Conservation (phyloP, 352 stramenopile genomes). For the Pythium sp. region DNA sequence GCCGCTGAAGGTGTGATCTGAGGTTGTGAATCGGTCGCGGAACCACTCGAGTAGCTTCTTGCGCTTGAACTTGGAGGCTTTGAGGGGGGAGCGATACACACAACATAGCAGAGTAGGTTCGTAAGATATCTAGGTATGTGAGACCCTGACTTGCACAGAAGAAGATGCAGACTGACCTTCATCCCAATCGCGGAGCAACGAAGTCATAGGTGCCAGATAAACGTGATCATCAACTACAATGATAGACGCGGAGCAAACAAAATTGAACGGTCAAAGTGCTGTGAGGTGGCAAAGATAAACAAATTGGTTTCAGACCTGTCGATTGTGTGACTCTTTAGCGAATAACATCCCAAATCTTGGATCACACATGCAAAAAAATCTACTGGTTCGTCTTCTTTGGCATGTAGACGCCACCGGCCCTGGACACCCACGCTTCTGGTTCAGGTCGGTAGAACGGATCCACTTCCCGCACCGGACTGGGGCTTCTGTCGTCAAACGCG, state of each 20-base stretch:
- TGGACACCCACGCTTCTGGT: slow-evolving; percentile 68
- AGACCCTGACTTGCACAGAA: background rate
- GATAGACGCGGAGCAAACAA: background rate
- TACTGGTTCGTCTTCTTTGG: slow-evolving; percentile 29
- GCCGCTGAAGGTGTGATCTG: background rate
- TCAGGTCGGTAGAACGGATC: slow-evolving; percentile 71
- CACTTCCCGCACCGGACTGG: slow-evolving; percentile 54
- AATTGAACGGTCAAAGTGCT: background rate
- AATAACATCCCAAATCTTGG: background rate
- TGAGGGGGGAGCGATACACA: background rate
- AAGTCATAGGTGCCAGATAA: slow-evolving; percentile 11
- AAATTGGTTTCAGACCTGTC: slow-evolving; percentile 2
- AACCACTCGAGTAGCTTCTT: slow-evolving; percentile 62
- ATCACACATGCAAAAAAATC: background rate
- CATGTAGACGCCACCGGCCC: slow-evolving; percentile 77
- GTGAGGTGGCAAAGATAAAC: background rate
- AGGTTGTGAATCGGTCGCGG: slow-evolving; percentile 23
- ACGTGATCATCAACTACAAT: no score
- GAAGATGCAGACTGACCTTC: slow-evolving; percentile 32
- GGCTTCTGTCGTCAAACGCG: slow-evolving; percentile 70
- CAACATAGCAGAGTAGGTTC: background rate
- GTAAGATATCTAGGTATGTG: background rate
- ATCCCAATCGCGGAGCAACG: slow-evolving; percentile 64
- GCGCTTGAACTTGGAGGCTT: slow-evolving; percentile 47
- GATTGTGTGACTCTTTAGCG: background rate